Evolutionary conservation across 176 grass and related monocot genomes (phyloP).

Genomic region (Hyparrhenia diplandra): DNA sequence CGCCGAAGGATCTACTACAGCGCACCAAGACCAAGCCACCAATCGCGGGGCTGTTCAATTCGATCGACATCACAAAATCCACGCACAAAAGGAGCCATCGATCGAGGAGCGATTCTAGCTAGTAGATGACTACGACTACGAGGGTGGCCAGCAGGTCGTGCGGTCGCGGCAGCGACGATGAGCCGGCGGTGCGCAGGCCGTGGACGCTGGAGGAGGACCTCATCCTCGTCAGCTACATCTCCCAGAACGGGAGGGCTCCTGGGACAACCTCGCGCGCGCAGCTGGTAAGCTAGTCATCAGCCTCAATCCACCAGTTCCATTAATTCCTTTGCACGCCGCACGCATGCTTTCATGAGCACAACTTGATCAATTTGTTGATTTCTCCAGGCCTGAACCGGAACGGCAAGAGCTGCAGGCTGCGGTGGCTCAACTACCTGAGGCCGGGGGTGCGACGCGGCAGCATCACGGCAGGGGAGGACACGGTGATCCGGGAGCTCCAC

Average conservation of each 20-base stretch:
- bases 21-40: background rate
- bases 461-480: constrained; percentile 52
- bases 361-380: too few species aligned
- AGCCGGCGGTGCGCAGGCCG: constrained; percentile 44
- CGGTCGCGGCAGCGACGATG: constrained; percentile 14
- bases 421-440: constrained; percentile 67
- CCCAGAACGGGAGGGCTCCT: constrained; percentile 50
- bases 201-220: constrained; percentile 71
- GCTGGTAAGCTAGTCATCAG: constrained; percentile 27
- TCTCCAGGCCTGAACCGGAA: constrained; percentile 42
- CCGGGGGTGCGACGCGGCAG: constrained; percentile 49
- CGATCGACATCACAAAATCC: background rate
- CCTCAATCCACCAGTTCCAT: too few species aligned
- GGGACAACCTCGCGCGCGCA: constrained; percentile 53
- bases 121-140: background rate
- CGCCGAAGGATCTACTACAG: background rate
- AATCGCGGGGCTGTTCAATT: background rate
- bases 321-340: too few species aligned
- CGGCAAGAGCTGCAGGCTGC: constrained; percentile 70
- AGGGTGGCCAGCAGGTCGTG: background rate
- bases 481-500: constrained; percentile 55
- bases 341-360: too few species aligned
- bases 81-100: background rate
- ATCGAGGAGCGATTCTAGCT: background rate
- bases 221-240: constrained; percentile 51